These are phyloP conservation scores for Abrus precatorius DNA, from an alignment of 306 rosid species.

Conservation along the genomic window DNA sequence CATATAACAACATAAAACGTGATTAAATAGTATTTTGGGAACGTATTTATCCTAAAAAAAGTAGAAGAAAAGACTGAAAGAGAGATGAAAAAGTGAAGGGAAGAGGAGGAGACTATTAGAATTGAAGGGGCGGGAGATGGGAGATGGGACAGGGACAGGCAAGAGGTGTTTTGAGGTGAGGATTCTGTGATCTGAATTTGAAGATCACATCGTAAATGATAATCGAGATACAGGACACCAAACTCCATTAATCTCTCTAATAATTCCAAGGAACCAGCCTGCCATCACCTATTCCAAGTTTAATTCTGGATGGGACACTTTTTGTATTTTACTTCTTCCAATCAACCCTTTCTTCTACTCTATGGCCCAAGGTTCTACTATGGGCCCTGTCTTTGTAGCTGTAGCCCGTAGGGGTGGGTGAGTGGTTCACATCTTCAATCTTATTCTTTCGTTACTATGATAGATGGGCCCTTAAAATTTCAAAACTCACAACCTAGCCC, in stretches of 20 bases:
- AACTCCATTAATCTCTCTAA: conserved; percentile 46
- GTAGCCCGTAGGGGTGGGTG: not conserved
- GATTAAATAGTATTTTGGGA: not conserved
- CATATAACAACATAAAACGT: not conserved
- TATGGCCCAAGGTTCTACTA: not conserved
- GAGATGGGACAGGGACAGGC: conserved; percentile 45
- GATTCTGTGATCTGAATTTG: conserved; percentile 47
- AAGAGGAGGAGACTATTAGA: not conserved
- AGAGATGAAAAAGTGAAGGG: not conserved
- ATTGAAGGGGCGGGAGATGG: conserved; percentile 9
- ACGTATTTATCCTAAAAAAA: not conserved
- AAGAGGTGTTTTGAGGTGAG: conserved; percentile 30
- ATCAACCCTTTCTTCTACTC: not conserved
- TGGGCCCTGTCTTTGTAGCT: conserved; percentile 7
- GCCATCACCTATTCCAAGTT: conserved; percentile 13
- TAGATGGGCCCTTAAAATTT: conserved; percentile 12
- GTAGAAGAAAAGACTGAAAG: not conserved
- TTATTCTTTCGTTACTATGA: not conserved
- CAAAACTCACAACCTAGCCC: conserved; percentile 12
- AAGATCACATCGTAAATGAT: conserved; percentile 2
- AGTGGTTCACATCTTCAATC: not conserved
- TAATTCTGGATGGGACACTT: conserved; percentile 27
- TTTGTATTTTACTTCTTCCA: not conserved
- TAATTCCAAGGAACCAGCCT: conserved; percentile 50
- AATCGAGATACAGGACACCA: conserved; percentile 31